phyloP scores from a whole-genome alignment of 2,329 filamentous ascomycete species.

The Paramyrothecium roridum region DNA sequence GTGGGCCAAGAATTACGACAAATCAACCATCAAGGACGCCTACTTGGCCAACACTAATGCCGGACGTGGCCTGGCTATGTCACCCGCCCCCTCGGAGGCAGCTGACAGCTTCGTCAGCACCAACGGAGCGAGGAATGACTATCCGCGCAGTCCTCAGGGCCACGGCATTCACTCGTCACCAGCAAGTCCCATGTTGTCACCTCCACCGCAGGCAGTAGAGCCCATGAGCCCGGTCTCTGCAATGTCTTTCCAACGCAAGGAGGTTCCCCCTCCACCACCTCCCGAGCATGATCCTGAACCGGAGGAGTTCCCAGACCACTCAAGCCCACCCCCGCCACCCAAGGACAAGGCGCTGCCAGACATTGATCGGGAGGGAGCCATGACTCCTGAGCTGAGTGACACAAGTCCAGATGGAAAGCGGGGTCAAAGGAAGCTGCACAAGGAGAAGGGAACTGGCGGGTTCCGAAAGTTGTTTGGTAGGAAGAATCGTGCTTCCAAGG shows the following conservation, averaged over 20 bases:
- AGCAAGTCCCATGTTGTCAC: not conserved
- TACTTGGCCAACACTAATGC: conserved; percentile 74
- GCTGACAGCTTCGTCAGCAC: conserved; percentile 9
- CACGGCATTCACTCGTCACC: not conserved
- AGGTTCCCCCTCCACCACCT: conserved; percentile 1
- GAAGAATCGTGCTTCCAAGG: conserved; percentile 58
- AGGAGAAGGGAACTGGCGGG: conserved; percentile 47
- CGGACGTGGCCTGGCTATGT: conserved; percentile 58
- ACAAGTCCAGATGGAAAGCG: conserved; percentile 38
- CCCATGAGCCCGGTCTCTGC: not conserved
- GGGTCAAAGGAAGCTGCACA: conserved; percentile 52
- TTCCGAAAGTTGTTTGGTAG: conserved; percentile 65
- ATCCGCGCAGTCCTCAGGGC: not conserved
- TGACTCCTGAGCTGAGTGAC: conserved; percentile 16
- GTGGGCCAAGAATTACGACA: conserved; percentile 95
- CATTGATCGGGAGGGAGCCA: conserved; percentile 13
- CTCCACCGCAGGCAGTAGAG: not conserved
- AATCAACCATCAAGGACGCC: conserved; percentile 78
- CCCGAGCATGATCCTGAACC: conserved; percentile 1
- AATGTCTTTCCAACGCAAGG: not conserved
- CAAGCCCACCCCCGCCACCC: conserved; percentile 18
- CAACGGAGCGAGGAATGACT: conserved; percentile 10
- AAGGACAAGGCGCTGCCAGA: conserved; percentile 19
- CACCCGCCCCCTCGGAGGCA: conserved; percentile 28
- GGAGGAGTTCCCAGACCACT: conserved; percentile 4